phyloP scores from a whole-genome alignment of 257 asterid species.

The Vinca minor region DNA sequence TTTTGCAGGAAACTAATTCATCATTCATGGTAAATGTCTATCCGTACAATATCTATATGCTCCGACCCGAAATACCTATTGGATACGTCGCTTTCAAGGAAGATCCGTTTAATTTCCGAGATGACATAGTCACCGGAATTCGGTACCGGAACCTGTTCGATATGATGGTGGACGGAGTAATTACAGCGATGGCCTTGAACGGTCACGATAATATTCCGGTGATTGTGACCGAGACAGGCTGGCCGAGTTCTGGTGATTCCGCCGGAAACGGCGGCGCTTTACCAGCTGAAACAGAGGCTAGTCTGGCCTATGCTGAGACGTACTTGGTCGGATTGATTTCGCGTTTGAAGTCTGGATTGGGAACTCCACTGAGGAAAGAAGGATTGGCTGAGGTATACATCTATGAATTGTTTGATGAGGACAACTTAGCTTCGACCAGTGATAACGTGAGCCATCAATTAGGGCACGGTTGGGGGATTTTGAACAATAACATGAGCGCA shows the following conservation, averaged over 20 bases:
- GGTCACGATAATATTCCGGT: slow-evolving; percentile 62
- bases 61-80: slow-evolving; percentile 53
- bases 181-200: slow-evolving; percentile 61
- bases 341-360: slow-evolving; percentile 58
- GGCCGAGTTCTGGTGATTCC: slow-evolving; percentile 53
- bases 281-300: slow-evolving; percentile 17
- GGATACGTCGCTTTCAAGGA: slow-evolving; percentile 65
- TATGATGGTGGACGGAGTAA: slow-evolving; percentile 78
- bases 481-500: slow-evolving; percentile 61
- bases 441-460: slow-evolving; percentile 19
- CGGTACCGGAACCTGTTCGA: slow-evolving; percentile 77
- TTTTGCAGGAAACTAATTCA: slow-evolving; percentile 65
- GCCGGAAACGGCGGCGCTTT: slow-evolving; percentile 24
- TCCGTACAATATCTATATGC: slow-evolving; percentile 55
- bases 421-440: not conserved
- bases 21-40: slow-evolving; percentile 55
- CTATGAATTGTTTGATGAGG: slow-evolving; percentile 65
- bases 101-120: slow-evolving; percentile 60
- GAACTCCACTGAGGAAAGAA: slow-evolving; percentile 78
- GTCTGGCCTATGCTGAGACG: slow-evolving; percentile 41
- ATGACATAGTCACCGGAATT: slow-evolving; percentile 58
- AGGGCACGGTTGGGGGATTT: slow-evolving; percentile 59
- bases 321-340: slow-evolving; percentile 50
- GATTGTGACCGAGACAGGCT: slow-evolving; percentile 74
- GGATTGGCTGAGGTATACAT: slow-evolving; percentile 54